Evolutionary conservation across 129 eudicot genomes (phyloP).

Genomic region (Pittosporum tobira): DNA sequence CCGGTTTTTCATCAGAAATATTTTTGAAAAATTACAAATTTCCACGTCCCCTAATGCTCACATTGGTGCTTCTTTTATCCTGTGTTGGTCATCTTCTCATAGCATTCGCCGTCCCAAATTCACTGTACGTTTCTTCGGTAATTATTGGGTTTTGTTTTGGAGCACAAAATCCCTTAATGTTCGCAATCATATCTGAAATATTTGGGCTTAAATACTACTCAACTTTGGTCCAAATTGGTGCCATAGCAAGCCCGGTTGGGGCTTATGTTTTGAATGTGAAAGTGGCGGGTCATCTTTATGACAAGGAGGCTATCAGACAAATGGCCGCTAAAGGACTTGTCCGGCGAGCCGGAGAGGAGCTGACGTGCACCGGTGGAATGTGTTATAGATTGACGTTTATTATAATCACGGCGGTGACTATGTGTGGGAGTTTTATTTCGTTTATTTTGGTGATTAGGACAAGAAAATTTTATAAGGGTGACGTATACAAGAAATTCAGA

Average conservation of each 20-base stretch:
- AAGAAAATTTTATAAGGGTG: constrained; percentile 53
- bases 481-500: constrained; percentile 65
- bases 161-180: neutral
- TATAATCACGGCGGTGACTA: constrained; percentile 43
- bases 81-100: constrained; percentile 14
- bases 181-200: neutral
- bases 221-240: neutral
- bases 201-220: constrained; percentile 3
- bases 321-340: constrained; percentile 31
- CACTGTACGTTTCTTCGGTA: too few relatives aligned
- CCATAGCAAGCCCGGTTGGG: neutral
- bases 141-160: too few relatives aligned
- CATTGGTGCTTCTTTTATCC: constrained; percentile 43
- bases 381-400: constrained; percentile 55
- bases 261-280: constrained; percentile 33
- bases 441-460: constrained; percentile 57
- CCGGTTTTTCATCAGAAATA: constrained; percentile 55
- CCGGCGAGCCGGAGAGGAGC: constrained; percentile 38
- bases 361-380: constrained; percentile 45
- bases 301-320: constrained; percentile 45
- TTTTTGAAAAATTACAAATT: constrained; percentile 51
- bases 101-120: too few relatives aligned
- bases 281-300: constrained; percentile 58
- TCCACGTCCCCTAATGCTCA: constrained; percentile 72
- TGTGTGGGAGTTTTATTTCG: constrained; percentile 44